Evolutionary conservation across 805 yeast genomes (phyloP).

Genomic region (Clavispora fructus): DNA sequence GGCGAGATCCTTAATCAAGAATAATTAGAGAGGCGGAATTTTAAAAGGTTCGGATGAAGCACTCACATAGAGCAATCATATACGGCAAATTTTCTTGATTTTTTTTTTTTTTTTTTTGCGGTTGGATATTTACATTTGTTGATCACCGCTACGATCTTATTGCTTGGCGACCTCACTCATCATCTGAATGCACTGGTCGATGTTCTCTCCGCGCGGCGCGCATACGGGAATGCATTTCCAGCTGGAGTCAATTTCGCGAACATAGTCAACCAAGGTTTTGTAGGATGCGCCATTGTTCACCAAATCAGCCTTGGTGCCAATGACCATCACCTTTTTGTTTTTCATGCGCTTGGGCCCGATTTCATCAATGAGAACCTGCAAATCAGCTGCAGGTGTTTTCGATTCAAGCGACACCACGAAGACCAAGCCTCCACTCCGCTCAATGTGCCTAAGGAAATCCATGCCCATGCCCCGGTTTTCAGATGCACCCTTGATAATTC

Average conservation of each 20-base stretch:
- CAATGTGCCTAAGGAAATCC: conserved; percentile 87
- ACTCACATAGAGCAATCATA: too few relatives aligned
- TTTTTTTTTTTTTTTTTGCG: background rate
- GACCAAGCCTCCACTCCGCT: conserved; percentile 83
- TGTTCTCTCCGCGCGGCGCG: conserved; percentile 67
- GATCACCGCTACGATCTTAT: background rate
- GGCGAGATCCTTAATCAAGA: too few relatives aligned
- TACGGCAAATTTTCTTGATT: too few relatives aligned
- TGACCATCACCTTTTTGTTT: conserved; percentile 63
- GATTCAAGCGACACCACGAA: conserved; percentile 79
- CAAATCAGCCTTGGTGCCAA: conserved; percentile 93
- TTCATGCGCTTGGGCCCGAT: conserved; percentile 59
- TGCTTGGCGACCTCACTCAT: conserved; percentile 54
- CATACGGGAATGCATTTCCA: conserved; percentile 86
- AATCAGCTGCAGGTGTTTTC: conserved; percentile 59
- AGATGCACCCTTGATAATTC: conserved; percentile 85
- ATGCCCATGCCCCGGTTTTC: conserved; percentile 88
- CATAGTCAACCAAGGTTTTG: conserved; percentile 37
- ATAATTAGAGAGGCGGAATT: too few relatives aligned
- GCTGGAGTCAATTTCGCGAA: conserved; percentile 20
- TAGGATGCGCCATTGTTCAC: conserved; percentile 49
- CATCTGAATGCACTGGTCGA: conserved; percentile 60
- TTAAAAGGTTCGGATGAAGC: too few relatives aligned
- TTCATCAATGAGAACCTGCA: conserved; percentile 60
- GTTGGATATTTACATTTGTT: background rate